Conservation (phyloP, 495 filamentous ascomycete genomes). For the Talaromyces ruber region DNA sequence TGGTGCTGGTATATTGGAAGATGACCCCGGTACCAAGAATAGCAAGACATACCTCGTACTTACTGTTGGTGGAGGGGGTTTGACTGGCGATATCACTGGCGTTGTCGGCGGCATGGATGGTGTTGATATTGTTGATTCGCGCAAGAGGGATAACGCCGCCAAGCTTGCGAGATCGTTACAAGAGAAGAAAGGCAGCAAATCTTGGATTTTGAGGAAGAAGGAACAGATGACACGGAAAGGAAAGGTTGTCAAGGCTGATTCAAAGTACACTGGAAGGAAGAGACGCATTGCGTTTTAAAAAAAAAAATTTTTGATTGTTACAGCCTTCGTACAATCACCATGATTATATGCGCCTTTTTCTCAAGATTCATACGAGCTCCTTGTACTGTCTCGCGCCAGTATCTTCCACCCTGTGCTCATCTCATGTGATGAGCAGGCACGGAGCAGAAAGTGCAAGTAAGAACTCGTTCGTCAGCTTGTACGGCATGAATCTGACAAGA, state of each 20-base stretch:
- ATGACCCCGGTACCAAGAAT: conserved; percentile 93
- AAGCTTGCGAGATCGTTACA: conserved; percentile 42
- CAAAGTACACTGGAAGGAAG: conserved; percentile 89
- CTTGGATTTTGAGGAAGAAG: conserved; percentile 92
- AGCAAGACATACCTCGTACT: conserved; percentile 89
- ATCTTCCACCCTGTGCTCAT: neutral
- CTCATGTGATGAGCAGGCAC: neutral
- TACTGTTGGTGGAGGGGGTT: conserved; percentile 75
- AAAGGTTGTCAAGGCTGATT: conserved; percentile 81
- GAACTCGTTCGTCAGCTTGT: neutral
- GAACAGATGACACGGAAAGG: conserved; percentile 91
- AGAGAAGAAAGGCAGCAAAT: conserved; percentile 67
- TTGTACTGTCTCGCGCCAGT: neutral
- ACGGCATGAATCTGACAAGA: neutral
- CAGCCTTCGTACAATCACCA: neutral
- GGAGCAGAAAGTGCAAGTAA: neutral
- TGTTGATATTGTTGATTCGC: conserved; percentile 69
- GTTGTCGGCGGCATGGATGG: conserved; percentile 81
- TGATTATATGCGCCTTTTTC: neutral
- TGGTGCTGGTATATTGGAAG: conserved; percentile 88
- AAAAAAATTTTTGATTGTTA: conserved; percentile 7
- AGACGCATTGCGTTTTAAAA: conserved; percentile 51
- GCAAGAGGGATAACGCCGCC: conserved; percentile 42
- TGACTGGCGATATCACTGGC: conserved; percentile 73
- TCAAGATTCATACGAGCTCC: neutral